Evolutionary conservation across 805 yeast genomes (phyloP).

Genomic region (Hanseniaspora singularis): DNA sequence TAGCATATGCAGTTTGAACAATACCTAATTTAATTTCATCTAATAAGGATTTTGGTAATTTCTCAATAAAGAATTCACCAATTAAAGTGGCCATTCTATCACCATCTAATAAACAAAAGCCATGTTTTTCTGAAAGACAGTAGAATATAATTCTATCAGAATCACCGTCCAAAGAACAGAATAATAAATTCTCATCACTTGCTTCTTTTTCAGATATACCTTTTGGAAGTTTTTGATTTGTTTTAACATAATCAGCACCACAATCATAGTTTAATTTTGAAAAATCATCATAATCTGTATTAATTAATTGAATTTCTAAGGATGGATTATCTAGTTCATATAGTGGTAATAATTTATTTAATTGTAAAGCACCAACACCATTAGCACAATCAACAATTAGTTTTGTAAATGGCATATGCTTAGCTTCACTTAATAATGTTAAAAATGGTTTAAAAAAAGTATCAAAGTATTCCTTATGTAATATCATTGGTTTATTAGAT

Average conservation of each 20-base stretch:
- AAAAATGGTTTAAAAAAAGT: conserved; percentile 38
- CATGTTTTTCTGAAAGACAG: conserved; percentile 31
- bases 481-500: conserved; percentile 18
- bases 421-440: not conserved
- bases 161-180: conserved; percentile 90
- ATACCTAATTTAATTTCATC: conserved; percentile 49
- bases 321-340: conserved; percentile 32
- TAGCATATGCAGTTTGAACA: conserved; percentile 96
- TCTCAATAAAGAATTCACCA: conserved; percentile 51
- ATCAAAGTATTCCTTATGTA: conserved; percentile 37
- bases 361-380: conserved; percentile 88
- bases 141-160: conserved; percentile 90
- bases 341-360: conserved; percentile 34
- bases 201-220: conserved; percentile 24
- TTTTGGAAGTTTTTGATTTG: conserved; percentile 66
- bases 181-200: conserved; percentile 30
- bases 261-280: conserved; percentile 58
- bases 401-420: conserved; percentile 21
- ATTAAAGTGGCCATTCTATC: conserved; percentile 83
- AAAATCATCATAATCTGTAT: conserved; percentile 45
- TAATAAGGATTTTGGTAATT: conserved; percentile 33
- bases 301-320: conserved; percentile 35
- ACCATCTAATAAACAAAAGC: conserved; percentile 67
- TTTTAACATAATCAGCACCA: conserved; percentile 94
- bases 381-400: conserved; percentile 83